Percentiles rank a stretch among this genome's conserved stretches.
Evolutionary conservation across 1,139 yeast genomes (phyloP).

Genomic region (Debaryomyces nepalensis): DNA sequence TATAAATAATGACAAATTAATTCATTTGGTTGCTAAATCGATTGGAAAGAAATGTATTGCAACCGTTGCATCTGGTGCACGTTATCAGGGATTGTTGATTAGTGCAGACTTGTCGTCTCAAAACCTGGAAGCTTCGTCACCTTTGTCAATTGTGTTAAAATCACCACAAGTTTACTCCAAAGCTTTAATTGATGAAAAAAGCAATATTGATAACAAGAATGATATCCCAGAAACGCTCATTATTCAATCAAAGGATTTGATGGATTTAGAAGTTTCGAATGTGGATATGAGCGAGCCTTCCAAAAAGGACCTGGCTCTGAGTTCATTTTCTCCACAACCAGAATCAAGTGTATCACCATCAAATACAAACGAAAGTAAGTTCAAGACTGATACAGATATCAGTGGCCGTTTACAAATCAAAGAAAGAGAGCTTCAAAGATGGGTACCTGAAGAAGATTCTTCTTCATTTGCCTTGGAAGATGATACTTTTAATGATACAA

Average conservation of each 20-base stretch:
- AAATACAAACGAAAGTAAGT: slow-evolving; percentile 30
- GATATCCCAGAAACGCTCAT: slow-evolving; percentile 51
- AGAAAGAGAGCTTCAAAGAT: slow-evolving; percentile 78
- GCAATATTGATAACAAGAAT: slow-evolving; percentile 34
- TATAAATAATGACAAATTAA: slow-evolving; percentile 47
- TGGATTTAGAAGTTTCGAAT: slow-evolving; percentile 58
- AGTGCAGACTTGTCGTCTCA: slow-evolving; percentile 30
- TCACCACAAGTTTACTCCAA: slow-evolving; percentile 41
- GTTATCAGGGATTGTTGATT: slow-evolving; percentile 61
- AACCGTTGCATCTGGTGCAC: slow-evolving; percentile 65
- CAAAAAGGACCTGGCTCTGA: slow-evolving; percentile 3
- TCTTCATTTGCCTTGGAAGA: slow-evolving; percentile 49
- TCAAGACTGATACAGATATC: slow-evolving; percentile 87
- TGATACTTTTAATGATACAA: slow-evolving; percentile 27
- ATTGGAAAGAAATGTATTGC: slow-evolving; percentile 61
- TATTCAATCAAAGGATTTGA: slow-evolving; percentile 62
- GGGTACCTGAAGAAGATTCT: slow-evolving; percentile 75
- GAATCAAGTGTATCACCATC: slow-evolving; percentile 12
- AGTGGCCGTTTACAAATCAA: slow-evolving; percentile 51
- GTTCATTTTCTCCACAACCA: slow-evolving; percentile 6
- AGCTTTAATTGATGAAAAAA: slow-evolving; percentile 40
- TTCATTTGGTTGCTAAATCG: slow-evolving; percentile 55
- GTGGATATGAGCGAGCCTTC: slow-evolving; percentile 39
- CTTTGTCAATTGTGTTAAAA: slow-evolving; percentile 57
- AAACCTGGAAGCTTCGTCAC: slow-evolving; percentile 21